Evolutionary conservation across 2,329 filamentous ascomycete genomes (phyloP), one percentile per base, ranked within the genome.

Genomic region (Helminthosporium solani): DNA sequence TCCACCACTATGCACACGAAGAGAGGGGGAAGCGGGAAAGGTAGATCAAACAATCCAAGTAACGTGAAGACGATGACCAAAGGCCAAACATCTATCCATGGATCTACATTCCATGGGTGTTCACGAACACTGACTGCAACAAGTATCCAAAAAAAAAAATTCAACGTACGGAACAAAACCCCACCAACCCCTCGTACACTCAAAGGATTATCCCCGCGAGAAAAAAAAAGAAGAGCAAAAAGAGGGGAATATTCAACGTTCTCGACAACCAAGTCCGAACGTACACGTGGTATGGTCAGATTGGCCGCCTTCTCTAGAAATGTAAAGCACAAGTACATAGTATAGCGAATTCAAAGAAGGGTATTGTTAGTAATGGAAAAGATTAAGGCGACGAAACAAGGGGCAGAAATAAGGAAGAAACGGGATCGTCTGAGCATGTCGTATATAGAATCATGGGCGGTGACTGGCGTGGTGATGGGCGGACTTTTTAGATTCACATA

Each of bases 401-500:
- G 25, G 20, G n/a, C n/a, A 38, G 37, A 27, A 21, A 12, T 16
- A 40, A 31, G 28, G 3, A 14, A 31, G 28, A 4, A 31, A 8
- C n/a, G n/a, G n/a, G n/a, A 12, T 31, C 35, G 36, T 33, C 37
- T 40, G 30, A 11, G 28, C 33, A 35, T 34, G 30, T 42, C 20
- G 18, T 38, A 19, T 21, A n/a, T 16, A 11, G 15, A 30, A 28
- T 16, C 23, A 15, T 12, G 20, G 35, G 14, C 30, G 36, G 27
- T 19, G 19, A 16, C 25, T n/a, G 19, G 16, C 7, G 35, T 23
- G 12, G 20, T 14, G 7, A 19, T 9, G 19, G 19, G 34, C 3
- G n/a, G n/a, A n/a, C n/a, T n/a, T 9, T 19, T 25, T 11, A 16
- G 39, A 12, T 44, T 58, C 57, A 75, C 72, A 74, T 72, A 47